Evolutionary conservation across 352 stramenopile genomes (phyloP).

Genomic region (Phytophthora sojae): DNA sequence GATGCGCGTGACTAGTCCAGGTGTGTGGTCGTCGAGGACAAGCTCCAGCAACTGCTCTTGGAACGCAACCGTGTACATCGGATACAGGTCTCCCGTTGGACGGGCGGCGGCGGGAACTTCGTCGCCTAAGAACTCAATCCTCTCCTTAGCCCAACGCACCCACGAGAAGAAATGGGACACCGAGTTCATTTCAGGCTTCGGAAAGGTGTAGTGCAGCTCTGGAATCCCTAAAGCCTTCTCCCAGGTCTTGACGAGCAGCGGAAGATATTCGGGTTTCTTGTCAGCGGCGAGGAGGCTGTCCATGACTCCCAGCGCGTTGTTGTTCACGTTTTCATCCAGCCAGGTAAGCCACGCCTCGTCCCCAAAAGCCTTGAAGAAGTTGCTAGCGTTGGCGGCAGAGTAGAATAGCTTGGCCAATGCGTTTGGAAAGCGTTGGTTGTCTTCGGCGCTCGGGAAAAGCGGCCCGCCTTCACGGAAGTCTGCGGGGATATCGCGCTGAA

Average conservation of each 20-base stretch:
- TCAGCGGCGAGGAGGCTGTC: not conserved
- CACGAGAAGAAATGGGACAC: slow-evolving; percentile 83
- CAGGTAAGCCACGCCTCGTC: slow-evolving; percentile 71
- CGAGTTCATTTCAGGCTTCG: slow-evolving; percentile 59
- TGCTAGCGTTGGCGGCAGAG: slow-evolving; percentile 44
- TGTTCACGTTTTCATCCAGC: slow-evolving; percentile 66
- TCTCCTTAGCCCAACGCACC: slow-evolving; percentile 86
- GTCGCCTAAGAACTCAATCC: slow-evolving; percentile 63
- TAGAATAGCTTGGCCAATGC: slow-evolving; percentile 70
- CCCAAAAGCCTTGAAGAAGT: slow-evolving; percentile 64
- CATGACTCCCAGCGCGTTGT: slow-evolving; percentile 48
- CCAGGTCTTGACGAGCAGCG: slow-evolving; percentile 62
- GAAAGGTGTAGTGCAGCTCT: slow-evolving; percentile 72
- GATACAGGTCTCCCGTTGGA: slow-evolving; percentile 60
- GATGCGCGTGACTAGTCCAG: slow-evolving; percentile 50
- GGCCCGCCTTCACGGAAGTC: slow-evolving; percentile 61
- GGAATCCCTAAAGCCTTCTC: slow-evolving; percentile 59
- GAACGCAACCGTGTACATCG: slow-evolving; percentile 71
- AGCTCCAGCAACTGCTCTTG: slow-evolving; percentile 60
- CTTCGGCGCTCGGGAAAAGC: slow-evolving; percentile 64
- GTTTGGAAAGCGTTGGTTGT: slow-evolving; percentile 66
- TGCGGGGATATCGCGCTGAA: slow-evolving; percentile 42
- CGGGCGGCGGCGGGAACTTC: slow-evolving; percentile 49
- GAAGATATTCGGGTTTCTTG: slow-evolving; percentile 63
- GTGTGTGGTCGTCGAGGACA: slow-evolving; percentile 70